phyloP scores from a whole-genome alignment of 129 eudicot species.

The Helichrysum umbraculigerum region DNA sequence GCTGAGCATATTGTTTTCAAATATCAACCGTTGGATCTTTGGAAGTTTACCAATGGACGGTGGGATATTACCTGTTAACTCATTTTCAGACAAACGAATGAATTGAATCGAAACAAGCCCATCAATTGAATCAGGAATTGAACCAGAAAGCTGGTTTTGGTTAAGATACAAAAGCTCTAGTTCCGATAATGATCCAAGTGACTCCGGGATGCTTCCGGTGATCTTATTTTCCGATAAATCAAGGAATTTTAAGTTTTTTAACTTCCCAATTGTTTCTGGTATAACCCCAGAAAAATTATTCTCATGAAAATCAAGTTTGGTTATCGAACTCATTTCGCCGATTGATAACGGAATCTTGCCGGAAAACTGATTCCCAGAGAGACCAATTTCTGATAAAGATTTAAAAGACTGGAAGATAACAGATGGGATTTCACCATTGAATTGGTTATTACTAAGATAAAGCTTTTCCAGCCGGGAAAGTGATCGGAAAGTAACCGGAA shows the following conservation, averaged over 20 bases:
- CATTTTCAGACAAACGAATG: constrained; percentile 53
- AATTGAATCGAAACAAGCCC: constrained; percentile 51
- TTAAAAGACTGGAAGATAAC: constrained; percentile 35
- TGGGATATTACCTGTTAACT: constrained; percentile 56
- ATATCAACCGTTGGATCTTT: constrained; percentile 53
- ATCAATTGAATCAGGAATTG: constrained; percentile 58
- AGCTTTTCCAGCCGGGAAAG: constrained; percentile 52
- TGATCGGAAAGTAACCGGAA: constrained; percentile 47
- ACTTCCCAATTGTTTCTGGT: constrained; percentile 55
- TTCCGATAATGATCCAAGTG: constrained; percentile 53
- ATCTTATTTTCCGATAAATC: constrained; percentile 66
- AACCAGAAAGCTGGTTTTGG: constrained; percentile 58
- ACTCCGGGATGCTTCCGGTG: constrained; percentile 52
- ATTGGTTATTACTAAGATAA: constrained; percentile 48
- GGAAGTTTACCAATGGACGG: constrained; percentile 53
- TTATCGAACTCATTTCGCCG: constrained; percentile 44
- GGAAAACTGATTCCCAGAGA: constrained; percentile 57
- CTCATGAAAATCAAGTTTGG: constrained; percentile 55
- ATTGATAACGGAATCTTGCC: constrained; percentile 68
- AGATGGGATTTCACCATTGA: constrained; percentile 48
- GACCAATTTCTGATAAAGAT: constrained; percentile 49
- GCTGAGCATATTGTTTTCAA: constrained; percentile 64
- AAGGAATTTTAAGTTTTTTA: constrained; percentile 40
- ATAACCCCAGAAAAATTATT: constrained; percentile 58
- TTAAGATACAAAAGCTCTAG: constrained; percentile 51